These are phyloP conservation scores for Chlamydomonas eustigma DNA, from an alignment of 139 green algal genomes.

Conservation along the genomic window DNA sequence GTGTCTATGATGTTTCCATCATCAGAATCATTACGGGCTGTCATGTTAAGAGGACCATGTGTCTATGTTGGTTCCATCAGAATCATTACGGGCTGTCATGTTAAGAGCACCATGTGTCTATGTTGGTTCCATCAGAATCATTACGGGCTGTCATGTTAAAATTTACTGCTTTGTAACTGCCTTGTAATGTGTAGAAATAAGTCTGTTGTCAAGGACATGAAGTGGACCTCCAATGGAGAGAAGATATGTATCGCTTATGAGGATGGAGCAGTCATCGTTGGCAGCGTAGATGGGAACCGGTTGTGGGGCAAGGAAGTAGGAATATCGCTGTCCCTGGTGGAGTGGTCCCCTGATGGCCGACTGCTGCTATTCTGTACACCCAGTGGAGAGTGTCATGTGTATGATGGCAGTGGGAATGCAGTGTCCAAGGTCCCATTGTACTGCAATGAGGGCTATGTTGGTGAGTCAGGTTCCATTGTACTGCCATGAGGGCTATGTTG, in stretches of 20 bases:
- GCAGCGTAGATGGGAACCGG: constrained; percentile 72
- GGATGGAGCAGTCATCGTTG: constrained; percentile 82
- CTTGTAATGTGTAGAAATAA: too few species aligned
- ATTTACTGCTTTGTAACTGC: too few species aligned
- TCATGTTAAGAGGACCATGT: too few species aligned
- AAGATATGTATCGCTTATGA: constrained; percentile 85
- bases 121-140: too few species aligned
- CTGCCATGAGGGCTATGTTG: constrained; percentile 58
- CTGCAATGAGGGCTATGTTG: constrained; percentile 59
- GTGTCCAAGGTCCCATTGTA: constrained; percentile 66
- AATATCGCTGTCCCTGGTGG: constrained; percentile 57
- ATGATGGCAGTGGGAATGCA: constrained; percentile 71
- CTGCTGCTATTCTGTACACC: constrained; percentile 61
- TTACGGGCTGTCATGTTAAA: too few species aligned
- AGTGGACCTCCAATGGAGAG: constrained; percentile 71
- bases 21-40: too few species aligned
- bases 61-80: too few species aligned
- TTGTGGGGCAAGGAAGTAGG: constrained; percentile 72
- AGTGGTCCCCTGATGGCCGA: constrained; percentile 68
- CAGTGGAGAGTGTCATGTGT: constrained; percentile 66
- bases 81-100: too few species aligned
- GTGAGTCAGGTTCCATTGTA: constrained; percentile 50
- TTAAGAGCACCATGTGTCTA: too few species aligned
- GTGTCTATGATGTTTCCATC: too few species aligned
- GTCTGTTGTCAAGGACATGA: constrained; percentile 71